These are phyloP conservation scores for Chlorella sp. DNA, from an alignment of 139 green algal species.

Conservation along the genomic window DNA sequence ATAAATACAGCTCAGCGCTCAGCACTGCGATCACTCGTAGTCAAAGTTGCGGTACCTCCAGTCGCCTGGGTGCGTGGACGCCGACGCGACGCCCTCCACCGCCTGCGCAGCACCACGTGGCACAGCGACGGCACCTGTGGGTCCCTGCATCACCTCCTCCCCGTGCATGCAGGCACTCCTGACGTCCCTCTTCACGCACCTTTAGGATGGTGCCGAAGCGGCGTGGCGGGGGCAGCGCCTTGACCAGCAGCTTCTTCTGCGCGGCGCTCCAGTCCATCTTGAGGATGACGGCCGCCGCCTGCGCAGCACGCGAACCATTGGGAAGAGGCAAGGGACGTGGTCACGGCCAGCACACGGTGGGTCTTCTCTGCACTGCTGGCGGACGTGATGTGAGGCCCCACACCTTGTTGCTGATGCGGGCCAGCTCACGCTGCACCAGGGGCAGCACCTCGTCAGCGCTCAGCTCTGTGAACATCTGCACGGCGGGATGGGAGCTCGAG, in stretches of 20 bases:
- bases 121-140: too few relatives aligned
- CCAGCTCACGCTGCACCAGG: conserved; percentile 17
- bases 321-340: too few relatives aligned
- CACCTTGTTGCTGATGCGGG: conserved; percentile 13
- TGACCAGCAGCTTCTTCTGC: conserved; percentile 25
- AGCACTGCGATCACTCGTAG: conserved; percentile 33
- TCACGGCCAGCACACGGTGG: too few relatives aligned
- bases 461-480: conserved; percentile 18
- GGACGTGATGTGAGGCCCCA: not conserved
- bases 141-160: too few relatives aligned
- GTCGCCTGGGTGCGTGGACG: conserved; percentile 40
- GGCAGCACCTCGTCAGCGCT: conserved; percentile 7
- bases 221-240: conserved; percentile 10
- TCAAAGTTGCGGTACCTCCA: conserved; percentile 41
- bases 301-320: too few relatives aligned
- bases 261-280: conserved; percentile 24
- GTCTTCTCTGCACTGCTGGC: too few relatives aligned
- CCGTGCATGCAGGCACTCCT: too few relatives aligned
- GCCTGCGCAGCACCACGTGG: too few relatives aligned
- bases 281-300: not conserved
- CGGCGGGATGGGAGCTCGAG: too few relatives aligned
- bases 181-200: not conserved
- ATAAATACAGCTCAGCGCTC: too few relatives aligned
- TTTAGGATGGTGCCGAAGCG: conserved; percentile 3
- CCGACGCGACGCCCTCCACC: conserved; percentile 33